These are phyloP conservation scores for Deakozyma indianensis DNA, from an alignment of 805 yeast species.

Conservation along the genomic window DNA sequence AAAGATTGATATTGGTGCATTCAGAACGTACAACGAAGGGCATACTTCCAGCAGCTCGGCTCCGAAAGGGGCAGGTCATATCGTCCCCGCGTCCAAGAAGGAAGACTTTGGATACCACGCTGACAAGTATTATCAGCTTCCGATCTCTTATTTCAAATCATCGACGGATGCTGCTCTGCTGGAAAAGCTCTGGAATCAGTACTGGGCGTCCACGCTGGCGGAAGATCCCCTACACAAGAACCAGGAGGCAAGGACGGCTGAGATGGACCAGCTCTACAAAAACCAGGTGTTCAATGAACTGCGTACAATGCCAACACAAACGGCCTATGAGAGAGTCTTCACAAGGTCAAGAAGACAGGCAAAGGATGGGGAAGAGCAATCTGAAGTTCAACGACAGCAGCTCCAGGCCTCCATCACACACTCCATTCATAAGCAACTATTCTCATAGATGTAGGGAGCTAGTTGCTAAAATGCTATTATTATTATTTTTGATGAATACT, in stretches of 20 bases:
- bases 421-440: conserved; percentile 83
- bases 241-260: conserved; percentile 15
- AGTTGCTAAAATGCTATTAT: not conserved
- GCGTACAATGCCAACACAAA: too few species aligned
- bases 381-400: conserved; percentile 78
- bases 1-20: conserved; percentile 75
- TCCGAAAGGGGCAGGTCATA: conserved; percentile 3
- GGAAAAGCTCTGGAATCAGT: conserved; percentile 28
- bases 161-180: conserved; percentile 34
- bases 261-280: conserved; percentile 13
- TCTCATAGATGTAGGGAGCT: conserved; percentile 37
- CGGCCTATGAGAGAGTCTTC: too few species aligned
- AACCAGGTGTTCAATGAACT: not conserved
- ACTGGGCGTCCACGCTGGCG: conserved; percentile 31
- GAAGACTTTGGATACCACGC: conserved; percentile 61
- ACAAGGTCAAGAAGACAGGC: too few species aligned
- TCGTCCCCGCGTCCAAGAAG: conserved; percentile 35
- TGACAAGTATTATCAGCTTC: conserved; percentile 48
- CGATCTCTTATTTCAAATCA: conserved; percentile 43
- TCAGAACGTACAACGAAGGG: conserved; percentile 49
- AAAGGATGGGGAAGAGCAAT: too few species aligned
- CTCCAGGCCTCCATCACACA: conserved; percentile 89
- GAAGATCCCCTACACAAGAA: conserved; percentile 15
- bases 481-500: too few species aligned
- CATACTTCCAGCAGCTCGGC: conserved; percentile 7